These are phyloP conservation scores for Wilcoxina mikolae DNA, from an alignment of 495 filamentous ascomycete species.

Conservation along the genomic window DNA sequence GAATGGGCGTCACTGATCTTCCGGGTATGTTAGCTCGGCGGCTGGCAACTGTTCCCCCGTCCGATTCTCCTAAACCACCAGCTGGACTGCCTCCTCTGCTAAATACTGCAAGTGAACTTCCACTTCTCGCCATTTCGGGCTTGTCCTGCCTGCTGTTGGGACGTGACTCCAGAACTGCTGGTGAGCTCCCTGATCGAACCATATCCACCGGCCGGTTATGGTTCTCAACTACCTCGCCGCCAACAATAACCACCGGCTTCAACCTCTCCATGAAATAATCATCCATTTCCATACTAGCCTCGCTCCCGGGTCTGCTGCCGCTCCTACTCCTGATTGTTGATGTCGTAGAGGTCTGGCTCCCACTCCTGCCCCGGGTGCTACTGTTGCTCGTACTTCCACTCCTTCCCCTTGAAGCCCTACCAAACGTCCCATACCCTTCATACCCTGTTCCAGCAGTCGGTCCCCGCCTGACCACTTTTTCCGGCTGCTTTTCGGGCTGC, in stretches of 20 bases:
- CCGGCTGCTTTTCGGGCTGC: constrained; percentile 35
- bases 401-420: constrained; percentile 33
- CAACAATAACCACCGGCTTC: constrained; percentile 74
- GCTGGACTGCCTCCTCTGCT: constrained; percentile 5
- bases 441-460: constrained; percentile 87
- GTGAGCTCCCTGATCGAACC: constrained; percentile 26
- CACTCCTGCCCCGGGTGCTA: constrained; percentile 43
- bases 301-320: constrained; percentile 40
- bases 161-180: constrained; percentile 1
- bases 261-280: constrained; percentile 63
- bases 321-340: constrained; percentile 33
- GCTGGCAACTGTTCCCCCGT: constrained; percentile 1
- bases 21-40: constrained; percentile 6
- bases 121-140: constrained; percentile 22
- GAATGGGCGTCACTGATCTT: constrained; percentile 14
- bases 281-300: constrained; percentile 38
- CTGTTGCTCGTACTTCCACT: constrained; percentile 36
- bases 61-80: no score
- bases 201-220: constrained; percentile 41
- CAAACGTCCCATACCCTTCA: constrained; percentile 82
- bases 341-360: constrained; percentile 45
- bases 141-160: constrained; percentile 40
- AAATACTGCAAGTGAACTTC: constrained; percentile 16
- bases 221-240: constrained; percentile 49
- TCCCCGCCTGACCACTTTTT: constrained; percentile 54